Evolutionary conservation across 345 rosid species (phyloP).

Genomic region (Pelargonium nanum): DNA sequence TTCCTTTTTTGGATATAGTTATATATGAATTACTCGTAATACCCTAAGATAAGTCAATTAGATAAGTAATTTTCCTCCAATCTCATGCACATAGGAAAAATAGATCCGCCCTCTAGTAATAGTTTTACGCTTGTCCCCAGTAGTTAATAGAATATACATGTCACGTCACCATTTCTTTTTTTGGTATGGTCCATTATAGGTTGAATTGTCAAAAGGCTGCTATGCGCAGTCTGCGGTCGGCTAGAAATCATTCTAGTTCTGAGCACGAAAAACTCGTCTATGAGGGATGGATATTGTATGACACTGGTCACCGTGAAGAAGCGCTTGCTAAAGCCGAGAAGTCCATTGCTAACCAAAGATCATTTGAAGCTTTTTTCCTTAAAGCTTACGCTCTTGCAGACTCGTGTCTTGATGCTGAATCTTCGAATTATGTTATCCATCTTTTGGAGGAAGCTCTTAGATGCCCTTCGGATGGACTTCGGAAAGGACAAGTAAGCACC

Average conservation of each 20-base stretch:
- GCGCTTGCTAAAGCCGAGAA: conserved; percentile 89
- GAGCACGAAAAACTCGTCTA: conserved; percentile 88
- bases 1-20: too few relatives aligned
- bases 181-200: conserved; percentile 26
- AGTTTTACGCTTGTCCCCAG: neutral
- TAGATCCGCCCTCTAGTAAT: too few relatives aligned
- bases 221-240: conserved; percentile 77
- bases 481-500: conserved; percentile 83
- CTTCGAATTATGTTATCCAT: conserved; percentile 57
- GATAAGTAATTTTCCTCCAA: too few relatives aligned
- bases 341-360: conserved; percentile 75
- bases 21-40: too few relatives aligned
- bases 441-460: conserved; percentile 86
- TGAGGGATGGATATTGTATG: conserved; percentile 93
- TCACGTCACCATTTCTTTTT: neutral
- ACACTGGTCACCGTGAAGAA: conserved; percentile 90
- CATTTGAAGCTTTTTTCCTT: conserved; percentile 95
- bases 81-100: too few relatives aligned
- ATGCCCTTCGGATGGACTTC: conserved; percentile 98
- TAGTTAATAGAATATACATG: too few relatives aligned
- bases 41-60: too few relatives aligned
- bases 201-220: conserved; percentile 91
- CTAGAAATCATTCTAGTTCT: conserved; percentile 70
- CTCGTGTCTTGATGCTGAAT: conserved; percentile 50
- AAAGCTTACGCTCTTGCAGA: conserved; percentile 89